A percentile compares a stretch with the other conserved stretches of the same genome.
Conservation (phyloP, 148 eudicot genomes). For the Polygonum maritimum region DNA sequence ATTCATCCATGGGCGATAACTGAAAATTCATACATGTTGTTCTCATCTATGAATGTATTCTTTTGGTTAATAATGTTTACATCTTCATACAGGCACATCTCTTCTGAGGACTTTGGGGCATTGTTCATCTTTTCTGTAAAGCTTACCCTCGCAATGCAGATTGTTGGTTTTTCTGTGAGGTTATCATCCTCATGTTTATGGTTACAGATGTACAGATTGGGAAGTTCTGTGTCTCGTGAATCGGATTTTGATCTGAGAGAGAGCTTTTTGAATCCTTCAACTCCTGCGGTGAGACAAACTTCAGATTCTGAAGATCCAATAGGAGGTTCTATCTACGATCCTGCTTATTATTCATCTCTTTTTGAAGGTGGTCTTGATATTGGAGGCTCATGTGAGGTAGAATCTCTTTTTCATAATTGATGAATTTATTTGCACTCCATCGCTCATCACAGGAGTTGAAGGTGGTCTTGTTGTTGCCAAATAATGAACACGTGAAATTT, state of each 20-base stretch:
- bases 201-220: constrained; percentile 96
- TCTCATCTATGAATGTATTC: background rate
- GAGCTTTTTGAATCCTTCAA: constrained; percentile 68
- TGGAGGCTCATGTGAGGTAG: constrained; percentile 40
- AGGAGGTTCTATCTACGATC: constrained; percentile 90
- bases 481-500: background rate
- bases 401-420: background rate
- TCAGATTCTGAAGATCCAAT: constrained; percentile 61
- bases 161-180: constrained; percentile 68
- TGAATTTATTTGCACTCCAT: background rate
- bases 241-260: constrained; percentile 73
- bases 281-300: constrained; percentile 43
- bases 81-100: constrained; percentile 57
- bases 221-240: constrained; percentile 59
- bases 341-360: constrained; percentile 73
- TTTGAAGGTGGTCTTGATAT: constrained; percentile 57
- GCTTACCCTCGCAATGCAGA: constrained; percentile 66
- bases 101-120: constrained; percentile 46
- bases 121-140: constrained; percentile 57
- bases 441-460: background rate
- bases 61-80: background rate
- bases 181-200: constrained; percentile 67
- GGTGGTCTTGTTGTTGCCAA: background rate
- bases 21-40: background rate
- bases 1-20: background rate